Conservation (phyloP, 768 basidiomycete genomes). For the Candolleomyces eurysporus region DNA sequence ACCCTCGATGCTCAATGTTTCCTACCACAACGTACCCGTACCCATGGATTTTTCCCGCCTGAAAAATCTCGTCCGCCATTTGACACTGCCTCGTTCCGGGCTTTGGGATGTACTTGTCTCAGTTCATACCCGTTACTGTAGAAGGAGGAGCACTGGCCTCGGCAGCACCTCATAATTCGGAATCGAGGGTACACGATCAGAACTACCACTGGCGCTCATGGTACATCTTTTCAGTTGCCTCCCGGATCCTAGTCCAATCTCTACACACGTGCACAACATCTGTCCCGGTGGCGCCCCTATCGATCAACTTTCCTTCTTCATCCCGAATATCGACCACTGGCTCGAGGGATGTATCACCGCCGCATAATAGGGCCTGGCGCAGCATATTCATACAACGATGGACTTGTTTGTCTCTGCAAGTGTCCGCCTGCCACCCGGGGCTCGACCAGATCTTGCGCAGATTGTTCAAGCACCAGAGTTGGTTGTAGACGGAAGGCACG, state of each 20-base stretch:
- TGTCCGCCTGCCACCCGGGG: slow-evolving; percentile 7
- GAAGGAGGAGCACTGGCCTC: too few species aligned
- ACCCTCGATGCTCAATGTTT: too few species aligned
- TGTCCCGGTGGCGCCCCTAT: background rate
- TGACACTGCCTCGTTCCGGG: too few species aligned
- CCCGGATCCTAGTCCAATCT: background rate
- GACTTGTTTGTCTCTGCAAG: background rate
- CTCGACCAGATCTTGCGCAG: slow-evolving; percentile 7
- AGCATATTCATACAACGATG: slow-evolving; percentile 12
- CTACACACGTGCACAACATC: background rate
- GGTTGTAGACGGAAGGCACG: slow-evolving; percentile 6
- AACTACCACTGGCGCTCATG: background rate
- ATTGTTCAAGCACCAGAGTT: slow-evolving; percentile 9
- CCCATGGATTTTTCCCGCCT: too few species aligned
- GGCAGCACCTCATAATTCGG: too few species aligned
- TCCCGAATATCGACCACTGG: background rate
- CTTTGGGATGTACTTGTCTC: too few species aligned
- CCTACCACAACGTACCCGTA: too few species aligned
- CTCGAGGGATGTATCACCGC: slow-evolving; percentile 13
- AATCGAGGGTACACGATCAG: too few species aligned
- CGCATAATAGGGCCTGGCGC: slow-evolving; percentile 14
- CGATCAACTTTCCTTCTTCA: background rate
- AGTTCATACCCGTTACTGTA: too few species aligned
- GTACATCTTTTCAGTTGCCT: background rate
- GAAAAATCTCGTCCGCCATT: too few species aligned